A percentile compares a stretch with the other conserved stretches of the same genome.
These are phyloP conservation scores for Limnomonas spitsbergensis DNA, from an alignment of 139 green algal species.

Conservation along the genomic window DNA sequence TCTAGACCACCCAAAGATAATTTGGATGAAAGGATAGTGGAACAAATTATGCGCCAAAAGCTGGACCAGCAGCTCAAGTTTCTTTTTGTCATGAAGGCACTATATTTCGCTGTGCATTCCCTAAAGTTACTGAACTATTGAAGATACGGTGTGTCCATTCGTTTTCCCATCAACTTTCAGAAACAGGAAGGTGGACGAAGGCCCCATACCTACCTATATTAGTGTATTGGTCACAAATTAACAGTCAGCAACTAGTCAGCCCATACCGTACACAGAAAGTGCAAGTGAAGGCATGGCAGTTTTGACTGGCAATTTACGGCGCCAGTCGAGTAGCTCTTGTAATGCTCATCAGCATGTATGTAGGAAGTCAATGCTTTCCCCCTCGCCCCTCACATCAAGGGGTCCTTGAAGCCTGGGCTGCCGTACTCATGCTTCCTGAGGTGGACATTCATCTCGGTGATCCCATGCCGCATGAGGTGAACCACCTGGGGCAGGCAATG, in stretches of 20 bases:
- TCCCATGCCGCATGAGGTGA: conserved; percentile 18
- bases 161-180: too few relatives aligned
- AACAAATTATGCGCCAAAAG: too few relatives aligned
- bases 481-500: conserved; percentile 17
- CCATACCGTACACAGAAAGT: too few relatives aligned
- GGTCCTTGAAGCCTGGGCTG: conserved; percentile 7
- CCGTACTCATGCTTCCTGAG: not conserved
- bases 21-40: too few relatives aligned
- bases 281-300: not conserved
- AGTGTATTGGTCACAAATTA: not conserved
- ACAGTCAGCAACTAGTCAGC: too few relatives aligned
- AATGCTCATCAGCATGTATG: not conserved
- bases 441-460: conserved; percentile 17
- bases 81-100: too few relatives aligned
- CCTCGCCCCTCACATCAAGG: conserved; percentile 1
- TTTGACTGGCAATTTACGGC: not conserved
- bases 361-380: not conserved
- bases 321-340: not conserved
- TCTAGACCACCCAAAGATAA: too few relatives aligned
- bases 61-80: too few relatives aligned
- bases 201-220: not conserved
- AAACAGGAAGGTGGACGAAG: too few relatives aligned
- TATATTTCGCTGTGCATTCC: too few relatives aligned
- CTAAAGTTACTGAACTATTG: too few relatives aligned
- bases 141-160: too few relatives aligned